Evolutionary conservation across 495 filamentous ascomycete species (phyloP), one percentile per base, ranked within the genome.

Genomic region (Xylaria palmicola): DNA sequence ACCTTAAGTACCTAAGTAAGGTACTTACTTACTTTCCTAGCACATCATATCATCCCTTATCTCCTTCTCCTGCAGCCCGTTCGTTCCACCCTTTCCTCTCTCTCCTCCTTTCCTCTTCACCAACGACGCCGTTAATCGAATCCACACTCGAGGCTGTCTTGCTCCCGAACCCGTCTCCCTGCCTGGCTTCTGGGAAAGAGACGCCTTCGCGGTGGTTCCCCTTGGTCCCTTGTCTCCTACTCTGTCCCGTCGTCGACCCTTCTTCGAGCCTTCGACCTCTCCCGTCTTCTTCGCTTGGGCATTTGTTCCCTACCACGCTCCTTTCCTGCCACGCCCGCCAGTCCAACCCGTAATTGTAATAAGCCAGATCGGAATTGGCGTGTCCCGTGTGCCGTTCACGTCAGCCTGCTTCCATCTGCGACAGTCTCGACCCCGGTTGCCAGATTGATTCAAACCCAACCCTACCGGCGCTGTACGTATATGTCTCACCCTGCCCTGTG

Each of bases 301-400:
- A 44, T 58, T 58, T 45, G 50, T 54, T 55, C 50, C 59, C 59
- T 61, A 30, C 59, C 59, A 61, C 59, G 59, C 39, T 61, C 59
- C 59, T 61, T 61, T 53, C 30, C 29, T 40, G 27, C 50, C 30
- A 32, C 4, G 36, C 34, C 24, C 32, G 39, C 52, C 47, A 26
- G 40, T 26, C 27, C 37, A 40, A 52, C 19, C 7, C 41, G 29
- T 61, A 61, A 61, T 61, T 48, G 49, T 61, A 61, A 61, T 61
- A 52, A 30, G 59, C 26, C 40, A 54, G 44, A 2, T 27, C 29
- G 59, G 47, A 61, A n/a, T n/a, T n/a, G n/a, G 59, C 59, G 43
- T 41, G 19, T n/a, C n/a, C n/a, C 30, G 59, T 55, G 39, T 50
- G 17, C 30, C 15, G 55, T 20, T n/a, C 39, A 60, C 20, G 26